Conservation (phyloP, 2,329 filamentous ascomycete species). For the Parascedosporium putredinis region DNA sequence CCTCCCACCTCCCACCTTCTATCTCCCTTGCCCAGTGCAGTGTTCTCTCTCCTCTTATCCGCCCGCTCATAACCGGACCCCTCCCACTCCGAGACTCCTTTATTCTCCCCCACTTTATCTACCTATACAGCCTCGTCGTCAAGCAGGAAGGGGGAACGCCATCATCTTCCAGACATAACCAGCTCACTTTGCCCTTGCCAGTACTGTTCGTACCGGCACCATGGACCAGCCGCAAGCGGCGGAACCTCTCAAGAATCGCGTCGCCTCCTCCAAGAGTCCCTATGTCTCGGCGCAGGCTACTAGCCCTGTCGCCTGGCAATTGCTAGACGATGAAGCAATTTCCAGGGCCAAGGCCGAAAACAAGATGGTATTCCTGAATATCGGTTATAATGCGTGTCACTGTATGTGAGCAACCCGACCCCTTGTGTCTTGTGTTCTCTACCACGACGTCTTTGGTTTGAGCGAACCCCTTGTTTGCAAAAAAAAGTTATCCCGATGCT, state of each 20-base stretch:
- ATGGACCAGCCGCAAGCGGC: constrained; percentile 5
- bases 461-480: neutral
- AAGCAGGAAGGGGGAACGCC: neutral
- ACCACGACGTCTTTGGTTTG: neutral
- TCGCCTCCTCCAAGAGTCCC: constrained; percentile 32
- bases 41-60: too few species aligned
- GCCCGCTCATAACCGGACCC: neutral
- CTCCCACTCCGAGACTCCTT: neutral
- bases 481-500: too few species aligned
- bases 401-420: constrained; percentile 47
- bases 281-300: constrained; percentile 63
- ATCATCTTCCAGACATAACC: constrained; percentile 2
- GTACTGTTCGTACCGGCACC: neutral
- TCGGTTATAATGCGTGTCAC: constrained; percentile 92
- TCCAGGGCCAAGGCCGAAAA: constrained; percentile 70
- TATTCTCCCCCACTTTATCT: neutral
- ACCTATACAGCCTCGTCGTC: neutral
- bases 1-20: too few species aligned
- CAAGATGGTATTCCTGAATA: constrained; percentile 83
- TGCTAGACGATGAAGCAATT: constrained; percentile 69
- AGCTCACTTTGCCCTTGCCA: neutral
- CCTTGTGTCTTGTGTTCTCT: neutral
- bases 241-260: constrained; percentile 20
- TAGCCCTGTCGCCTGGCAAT: constrained; percentile 86
- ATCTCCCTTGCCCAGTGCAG: too few species aligned